Conservation (phyloP, 345 rosid genomes). For the Citrus trifoliata region DNA sequence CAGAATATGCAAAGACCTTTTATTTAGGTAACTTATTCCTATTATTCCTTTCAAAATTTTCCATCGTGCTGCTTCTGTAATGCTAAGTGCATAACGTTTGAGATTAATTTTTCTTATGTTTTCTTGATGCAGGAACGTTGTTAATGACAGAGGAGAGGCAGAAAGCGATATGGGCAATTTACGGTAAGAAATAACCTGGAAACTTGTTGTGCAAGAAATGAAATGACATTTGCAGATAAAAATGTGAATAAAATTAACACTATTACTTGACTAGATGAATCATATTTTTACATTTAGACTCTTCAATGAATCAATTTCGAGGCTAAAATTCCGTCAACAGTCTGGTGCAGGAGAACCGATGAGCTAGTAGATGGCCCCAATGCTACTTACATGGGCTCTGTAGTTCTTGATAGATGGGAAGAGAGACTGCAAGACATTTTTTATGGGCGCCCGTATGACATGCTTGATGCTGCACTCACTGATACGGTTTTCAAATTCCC, state of each 20-base stretch:
- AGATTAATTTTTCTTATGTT: background rate
- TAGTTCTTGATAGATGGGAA: slow-evolving; percentile 55
- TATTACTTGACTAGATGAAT: background rate
- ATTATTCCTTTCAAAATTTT: background rate
- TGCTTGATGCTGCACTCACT: slow-evolving; percentile 59
- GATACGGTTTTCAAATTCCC: slow-evolving; percentile 53
- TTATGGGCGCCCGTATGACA: slow-evolving; percentile 51
- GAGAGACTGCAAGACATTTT: slow-evolving; percentile 58
- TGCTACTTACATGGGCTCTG: slow-evolving; percentile 34
- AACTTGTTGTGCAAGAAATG: background rate
- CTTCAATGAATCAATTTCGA: background rate
- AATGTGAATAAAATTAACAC: background rate
- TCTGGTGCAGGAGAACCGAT: slow-evolving; percentile 69
- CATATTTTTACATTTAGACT: background rate
- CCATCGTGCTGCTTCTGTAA: background rate
- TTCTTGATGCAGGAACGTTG: slow-evolving; percentile 43
- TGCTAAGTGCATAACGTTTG: too few species aligned
- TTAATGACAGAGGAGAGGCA: slow-evolving; percentile 60
- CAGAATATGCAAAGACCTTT: slow-evolving; percentile 65
- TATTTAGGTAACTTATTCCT: slow-evolving; percentile 39
- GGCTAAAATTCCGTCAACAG: slow-evolving; percentile 20
- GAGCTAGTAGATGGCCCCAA: slow-evolving; percentile 63
- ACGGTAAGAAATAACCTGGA: slow-evolving; percentile 32
- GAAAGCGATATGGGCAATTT: slow-evolving; percentile 69
- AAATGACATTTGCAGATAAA: background rate